These are phyloP conservation scores for Suillus placidus DNA, from an alignment of 768 basidiomycete genomes.

Conservation along the genomic window DNA sequence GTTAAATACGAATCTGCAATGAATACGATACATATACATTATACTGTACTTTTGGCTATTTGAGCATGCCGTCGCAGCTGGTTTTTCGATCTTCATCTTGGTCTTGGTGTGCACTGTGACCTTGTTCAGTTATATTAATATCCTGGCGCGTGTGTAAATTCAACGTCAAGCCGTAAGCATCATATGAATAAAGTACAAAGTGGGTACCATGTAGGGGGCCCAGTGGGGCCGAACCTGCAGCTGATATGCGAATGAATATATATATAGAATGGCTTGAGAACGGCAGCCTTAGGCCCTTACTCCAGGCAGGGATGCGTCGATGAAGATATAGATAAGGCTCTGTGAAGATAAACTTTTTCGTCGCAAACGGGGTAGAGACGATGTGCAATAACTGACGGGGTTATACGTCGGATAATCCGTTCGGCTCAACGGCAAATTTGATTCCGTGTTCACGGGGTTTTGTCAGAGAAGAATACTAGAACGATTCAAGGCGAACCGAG, in stretches of 20 bases:
- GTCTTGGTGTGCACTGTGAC: background rate
- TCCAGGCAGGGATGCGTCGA: background rate
- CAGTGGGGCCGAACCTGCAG: background rate
- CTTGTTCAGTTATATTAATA: conserved; percentile 8
- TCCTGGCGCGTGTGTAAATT: background rate
- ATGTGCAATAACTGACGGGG: background rate
- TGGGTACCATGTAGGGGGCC: background rate
- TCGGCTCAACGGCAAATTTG: background rate
- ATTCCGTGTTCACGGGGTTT: background rate
- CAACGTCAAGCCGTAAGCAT: conserved; percentile 1
- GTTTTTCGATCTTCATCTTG: background rate
- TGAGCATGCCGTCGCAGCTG: background rate
- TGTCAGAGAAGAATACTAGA: background rate
- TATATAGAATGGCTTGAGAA: conserved; percentile 1
- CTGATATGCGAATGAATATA: background rate
- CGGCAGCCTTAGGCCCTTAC: background rate
- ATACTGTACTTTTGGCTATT: conserved; percentile 1
- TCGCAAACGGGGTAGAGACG: background rate
- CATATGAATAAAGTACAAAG: background rate
- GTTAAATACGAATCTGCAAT: background rate
- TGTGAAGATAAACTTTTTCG: background rate
- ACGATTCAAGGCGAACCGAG: background rate
- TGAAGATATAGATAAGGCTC: background rate
- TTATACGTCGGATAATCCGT: conserved; percentile 1
- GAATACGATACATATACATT: background rate